Evolutionary conservation across 345 rosid species (phyloP), one percentile per base, ranked within the genome.

Genomic region (Salix brachista): DNA sequence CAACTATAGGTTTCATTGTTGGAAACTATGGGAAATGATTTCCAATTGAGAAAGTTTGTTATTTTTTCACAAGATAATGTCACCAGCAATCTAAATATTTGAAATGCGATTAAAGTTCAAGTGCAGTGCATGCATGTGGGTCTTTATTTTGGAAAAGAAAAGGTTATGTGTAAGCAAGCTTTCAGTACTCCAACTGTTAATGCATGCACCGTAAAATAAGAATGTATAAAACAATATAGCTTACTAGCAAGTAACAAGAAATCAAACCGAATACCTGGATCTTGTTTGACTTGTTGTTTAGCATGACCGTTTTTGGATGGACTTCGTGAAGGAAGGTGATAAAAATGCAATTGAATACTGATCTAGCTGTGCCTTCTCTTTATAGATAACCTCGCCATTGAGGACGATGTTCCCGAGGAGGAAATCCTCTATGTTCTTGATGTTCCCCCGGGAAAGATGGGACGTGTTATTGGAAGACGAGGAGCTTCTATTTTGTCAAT

Each of bases 381-480:
- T 83, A 78, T 78, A 95, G 99, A 88, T 80, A 77, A 81, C 81
- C 75, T 89, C 61, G 69, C 50, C 70, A 78, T 60, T 3, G 91
- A 84, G 42, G 90, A 82, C 44, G 70, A 84, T 78, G 74, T 75
- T 77, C 87, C 84, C 0, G 97, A 93, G 79, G 91, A 86, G 83
- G 97, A 95, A 85, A 86, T 91, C 66, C 91, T 95, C 54, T 93
- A 97, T 34, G 87, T 91, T 74, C 90, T 95, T 76, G 87, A 87
- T 73, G 97, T 95, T 50, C 99, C 97, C 34, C 91, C 84, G 4
- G 97, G 97, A 77, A 88, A 89, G 84, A 95, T 95, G 99, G 99
- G 99, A 18, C 86, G 87, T 77, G 75, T 95, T 82, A 95, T 93
- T 81, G 99, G 98, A 75, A 90, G 87, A 80, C 88, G 91, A 83